Evolutionary conservation across 257 asterid species (phyloP).

Genomic region (Hygrophila difformis): DNA sequence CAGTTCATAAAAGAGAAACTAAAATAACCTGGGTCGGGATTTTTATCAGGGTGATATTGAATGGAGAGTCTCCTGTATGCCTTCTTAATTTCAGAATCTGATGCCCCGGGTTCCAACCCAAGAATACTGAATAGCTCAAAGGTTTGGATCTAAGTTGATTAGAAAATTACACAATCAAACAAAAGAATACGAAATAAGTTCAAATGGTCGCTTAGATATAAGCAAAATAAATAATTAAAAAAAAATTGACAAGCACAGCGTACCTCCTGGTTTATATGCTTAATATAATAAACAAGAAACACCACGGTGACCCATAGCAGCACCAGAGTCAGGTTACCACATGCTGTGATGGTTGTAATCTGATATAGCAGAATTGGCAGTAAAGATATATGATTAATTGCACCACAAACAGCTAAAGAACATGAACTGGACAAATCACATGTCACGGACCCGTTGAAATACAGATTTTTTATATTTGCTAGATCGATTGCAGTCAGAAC

Average conservation of each 20-base stretch:
- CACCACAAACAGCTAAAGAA: constrained; percentile 7
- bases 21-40: constrained; percentile 99
- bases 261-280: constrained; percentile 77
- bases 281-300: constrained; percentile 58
- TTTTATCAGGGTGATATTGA: constrained; percentile 97
- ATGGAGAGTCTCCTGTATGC: constrained; percentile 95
- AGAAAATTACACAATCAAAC: too few relatives aligned
- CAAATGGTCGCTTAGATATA: too few relatives aligned
- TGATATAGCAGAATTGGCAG: constrained; percentile 22
- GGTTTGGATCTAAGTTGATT: constrained; percentile 67
- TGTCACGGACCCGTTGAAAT: constrained; percentile 36
- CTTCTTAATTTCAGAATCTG: constrained; percentile 92
- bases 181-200: too few relatives aligned
- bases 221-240: too few relatives aligned
- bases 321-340: constrained; percentile 63
- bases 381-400: constrained; percentile 5
- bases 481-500: constrained; percentile 70
- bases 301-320: constrained; percentile 76
- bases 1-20: too few relatives aligned
- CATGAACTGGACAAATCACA: neutral
- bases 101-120: constrained; percentile 83
- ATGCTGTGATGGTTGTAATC: constrained; percentile 55
- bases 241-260: too few relatives aligned
- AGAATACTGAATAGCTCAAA: constrained; percentile 96
- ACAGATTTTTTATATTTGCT: constrained; percentile 68